Percentiles rank a stretch among this genome's conserved stretches.
phyloP scores from a whole-genome alignment of 805 yeast species.

The Candida endomychidarum region DNA sequence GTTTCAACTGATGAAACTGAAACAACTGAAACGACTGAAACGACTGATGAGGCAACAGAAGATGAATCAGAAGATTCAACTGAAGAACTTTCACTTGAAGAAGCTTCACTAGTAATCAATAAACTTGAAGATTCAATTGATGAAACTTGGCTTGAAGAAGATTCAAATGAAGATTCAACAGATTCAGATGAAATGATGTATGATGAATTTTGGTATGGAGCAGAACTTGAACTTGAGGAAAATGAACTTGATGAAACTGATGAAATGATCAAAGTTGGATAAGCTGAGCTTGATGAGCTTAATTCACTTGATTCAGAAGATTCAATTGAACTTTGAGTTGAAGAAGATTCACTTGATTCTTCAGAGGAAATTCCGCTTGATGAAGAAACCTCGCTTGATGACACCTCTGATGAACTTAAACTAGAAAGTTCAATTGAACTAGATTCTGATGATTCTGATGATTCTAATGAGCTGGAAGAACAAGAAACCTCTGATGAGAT shows the following conservation, averaged over 20 bases:
- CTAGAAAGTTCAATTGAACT: slow-evolving; percentile 3
- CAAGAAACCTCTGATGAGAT: too few species aligned
- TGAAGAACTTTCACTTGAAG: too few species aligned
- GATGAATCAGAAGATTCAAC: too few species aligned
- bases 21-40: too few species aligned
- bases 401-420: neutral
- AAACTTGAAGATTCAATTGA: too few species aligned
- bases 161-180: neutral
- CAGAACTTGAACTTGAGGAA: neutral
- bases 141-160: too few species aligned
- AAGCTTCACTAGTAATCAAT: too few species aligned
- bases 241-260: neutral
- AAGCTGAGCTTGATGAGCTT: neutral
- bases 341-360: slow-evolving; percentile 6
- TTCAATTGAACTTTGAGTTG: too few species aligned
- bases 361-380: neutral
- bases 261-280: neutral
- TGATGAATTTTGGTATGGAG: neutral
- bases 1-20: too few species aligned
- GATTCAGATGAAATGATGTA: neutral
- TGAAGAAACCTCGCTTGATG: too few species aligned
- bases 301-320: neutral
- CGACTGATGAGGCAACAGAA: too few species aligned
- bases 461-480: neutral
- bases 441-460: slow-evolving; percentile 3